Evolutionary conservation across 1,284 basidiomycete species (phyloP), one percentile per base, ranked within the genome.

Genomic region (Meripilus lineatus): DNA sequence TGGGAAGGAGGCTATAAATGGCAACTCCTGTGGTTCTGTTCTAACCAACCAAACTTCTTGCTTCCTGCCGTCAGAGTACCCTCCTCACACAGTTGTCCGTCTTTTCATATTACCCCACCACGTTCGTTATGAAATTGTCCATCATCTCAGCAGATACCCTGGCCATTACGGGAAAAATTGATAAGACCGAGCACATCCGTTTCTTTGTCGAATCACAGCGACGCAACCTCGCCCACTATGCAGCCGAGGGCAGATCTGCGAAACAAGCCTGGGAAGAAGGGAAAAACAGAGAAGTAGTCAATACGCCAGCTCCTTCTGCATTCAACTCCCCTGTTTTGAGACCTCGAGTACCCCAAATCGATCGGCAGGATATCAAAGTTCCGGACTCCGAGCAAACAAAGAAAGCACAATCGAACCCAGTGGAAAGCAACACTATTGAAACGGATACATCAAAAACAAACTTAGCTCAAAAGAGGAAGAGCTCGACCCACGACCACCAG

Each of bases 121-220:
- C n/a, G n/a, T n/a, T n/a, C n/a, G n/a, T n/a, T n/a, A n/a, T n/a
- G n/a, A n/a, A n/a, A n/a, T n/a, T n/a, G n/a, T n/a, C n/a, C n/a
- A n/a, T n/a, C n/a, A n/a, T n/a, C n/a, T n/a, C n/a, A n/a, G n/a
- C n/a, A n/a, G n/a, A n/a, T n/a, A n/a, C n/a, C n/a, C n/a, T n/a
- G n/a, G n/a, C n/a, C n/a, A n/a, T n/a, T n/a, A n/a, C n/a, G n/a
- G 20, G 23, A 17, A 68, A 64, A 37, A 50, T 70, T 38, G 69
- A 79, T 48, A 75, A 70, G 44, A 55, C 56, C 25, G 38, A 61
- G 5, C 66, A 68, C 44, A 64, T 85, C 5, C 57, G 58, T 4
- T 61, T 68, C 2, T 86, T 74, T 56, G 49, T 84, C 4, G 62
- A 66, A 25, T 66, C 68, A 39, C 83, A 85, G 18, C 34, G 51